Percentiles rank a stretch among this genome's conserved stretches.
These are phyloP conservation scores for Candida khao-thaluensis DNA, from an alignment of 805 yeast species.

Conservation along the genomic window DNA sequence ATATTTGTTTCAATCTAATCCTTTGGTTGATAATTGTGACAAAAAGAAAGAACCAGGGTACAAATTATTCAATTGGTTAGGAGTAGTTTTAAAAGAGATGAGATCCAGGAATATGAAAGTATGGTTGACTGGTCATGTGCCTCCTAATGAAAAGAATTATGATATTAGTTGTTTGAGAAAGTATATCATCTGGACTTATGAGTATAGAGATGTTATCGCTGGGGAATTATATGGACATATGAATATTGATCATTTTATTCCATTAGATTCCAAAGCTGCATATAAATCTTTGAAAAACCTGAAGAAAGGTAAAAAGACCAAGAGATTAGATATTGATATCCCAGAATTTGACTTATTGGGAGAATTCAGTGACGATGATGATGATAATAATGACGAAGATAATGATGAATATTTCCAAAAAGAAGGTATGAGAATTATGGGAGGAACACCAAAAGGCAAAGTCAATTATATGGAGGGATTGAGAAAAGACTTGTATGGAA, in stretches of 20 bases:
- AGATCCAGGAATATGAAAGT: slow-evolving; percentile 75
- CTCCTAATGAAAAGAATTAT: slow-evolving; percentile 76
- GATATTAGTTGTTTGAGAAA: slow-evolving; percentile 73
- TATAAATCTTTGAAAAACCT: slow-evolving; percentile 47
- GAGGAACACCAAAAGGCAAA: slow-evolving; percentile 70
- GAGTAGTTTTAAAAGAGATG: slow-evolving; percentile 68
- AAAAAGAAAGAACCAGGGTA: slow-evolving; percentile 75
- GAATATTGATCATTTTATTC: slow-evolving; percentile 85
- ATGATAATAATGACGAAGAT: slow-evolving; percentile 15
- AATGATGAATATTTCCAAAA: slow-evolving; percentile 12
- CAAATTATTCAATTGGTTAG: slow-evolving; percentile 73
- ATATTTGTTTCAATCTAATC: slow-evolving; percentile 72
- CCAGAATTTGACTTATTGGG: slow-evolving; percentile 9
- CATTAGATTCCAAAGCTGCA: slow-evolving; percentile 69
- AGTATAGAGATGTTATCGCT: slow-evolving; percentile 76
- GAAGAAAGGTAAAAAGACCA: slow-evolving; percentile 14
- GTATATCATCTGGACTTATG: slow-evolving; percentile 77
- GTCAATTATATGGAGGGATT: slow-evolving; percentile 60
- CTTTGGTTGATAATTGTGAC: slow-evolving; percentile 80
- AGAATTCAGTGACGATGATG: slow-evolving; percentile 28
- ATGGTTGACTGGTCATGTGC: slow-evolving; percentile 88
- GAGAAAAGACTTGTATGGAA: slow-evolving; percentile 52
- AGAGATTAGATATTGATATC: slow-evolving; percentile 9
- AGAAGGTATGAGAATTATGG: slow-evolving; percentile 14
- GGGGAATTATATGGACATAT: slow-evolving; percentile 88